These are phyloP conservation scores for Parathielavia appendiculata DNA, from an alignment of 495 filamentous ascomycete genomes.

Conservation along the genomic window DNA sequence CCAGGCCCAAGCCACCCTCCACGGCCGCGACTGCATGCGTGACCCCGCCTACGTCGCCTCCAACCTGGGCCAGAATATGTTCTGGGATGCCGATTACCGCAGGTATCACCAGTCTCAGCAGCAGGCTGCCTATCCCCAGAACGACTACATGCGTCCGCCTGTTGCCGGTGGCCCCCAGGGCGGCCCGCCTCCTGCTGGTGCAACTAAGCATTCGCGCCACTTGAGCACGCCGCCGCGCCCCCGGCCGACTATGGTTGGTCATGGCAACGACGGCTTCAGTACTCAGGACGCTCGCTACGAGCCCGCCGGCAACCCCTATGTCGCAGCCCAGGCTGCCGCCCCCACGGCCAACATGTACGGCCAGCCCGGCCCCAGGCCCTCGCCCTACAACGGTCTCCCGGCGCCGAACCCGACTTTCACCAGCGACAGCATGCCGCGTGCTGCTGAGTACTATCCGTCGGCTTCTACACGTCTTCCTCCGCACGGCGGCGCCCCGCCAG, in stretches of 20 bases:
- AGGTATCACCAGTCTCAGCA: background rate
- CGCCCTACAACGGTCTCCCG: background rate
- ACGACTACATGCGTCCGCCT: background rate
- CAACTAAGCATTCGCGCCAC: slow-evolving; percentile 32
- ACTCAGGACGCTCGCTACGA: too few relatives aligned
- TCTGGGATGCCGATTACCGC: background rate
- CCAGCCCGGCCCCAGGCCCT: too few relatives aligned
- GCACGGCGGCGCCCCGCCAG: background rate
- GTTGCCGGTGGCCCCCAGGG: background rate
- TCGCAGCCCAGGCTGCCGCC: too few relatives aligned
- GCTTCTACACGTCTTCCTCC: background rate
- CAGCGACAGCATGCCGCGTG: background rate
- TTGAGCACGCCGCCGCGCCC: slow-evolving; percentile 30
- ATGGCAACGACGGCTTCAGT: too few relatives aligned
- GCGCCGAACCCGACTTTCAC: background rate
- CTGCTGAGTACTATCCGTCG: background rate
- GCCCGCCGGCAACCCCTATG: background rate
- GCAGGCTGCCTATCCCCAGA: background rate
- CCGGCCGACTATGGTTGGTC: too few relatives aligned
- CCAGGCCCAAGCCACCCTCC: background rate
- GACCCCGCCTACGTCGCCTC: background rate
- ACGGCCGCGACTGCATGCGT: too few relatives aligned
- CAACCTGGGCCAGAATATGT: background rate
- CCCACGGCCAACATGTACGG: too few relatives aligned
- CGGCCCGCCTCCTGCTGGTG: slow-evolving; percentile 4